Evolutionary conservation across 2,329 filamentous ascomycete genomes (phyloP), one percentile per base, ranked within the genome.

Genomic region (Aspergillus felis): DNA sequence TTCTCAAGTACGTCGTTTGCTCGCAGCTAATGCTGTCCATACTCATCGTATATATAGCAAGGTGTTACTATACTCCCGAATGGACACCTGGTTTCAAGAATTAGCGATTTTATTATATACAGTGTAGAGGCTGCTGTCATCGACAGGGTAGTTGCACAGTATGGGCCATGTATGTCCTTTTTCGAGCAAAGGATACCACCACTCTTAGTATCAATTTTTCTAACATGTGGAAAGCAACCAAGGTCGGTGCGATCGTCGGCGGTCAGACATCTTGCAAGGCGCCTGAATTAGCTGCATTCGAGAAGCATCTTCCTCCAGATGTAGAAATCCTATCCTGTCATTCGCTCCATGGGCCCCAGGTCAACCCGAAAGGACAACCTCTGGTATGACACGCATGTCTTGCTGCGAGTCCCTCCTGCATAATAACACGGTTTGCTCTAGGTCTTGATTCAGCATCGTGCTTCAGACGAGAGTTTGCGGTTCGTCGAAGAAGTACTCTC

Each of bases 91-190:
- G 94, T 99, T 68, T 97, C 94, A 67, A 87, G 94, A 78, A 87
- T 88, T 76, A 97, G 92, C 87, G 93, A 97, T 82, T 97, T 92
- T 76, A 96, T 97, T 78, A 92, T 99, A 73, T 99, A 99, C 83
- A 96, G 90, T 77, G 94, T 99, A 76, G 93, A 97, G 78, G 94
- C 94, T 61, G 91, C 92, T 68, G 85, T 88, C 64, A 96, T 99
- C 75, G 89, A 91, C 72, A 84, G 83, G 65, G 90, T 97, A 67
- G 94, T 97, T 69, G 88, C 88, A 61, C 82, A 88, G 68, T 99
- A 91, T 75, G 94, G 92, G 63, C 93, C 93, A 67, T 97, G 92
- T 96, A 91, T 81, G 88, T 76, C 48, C 60, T 55, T 56, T 46
- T 41, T 51, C 51, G 25, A 64, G 57, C 42, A 56, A 60, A 58